phyloP scores from a whole-genome alignment of 768 basidiomycete genomes.

The Mycena pura region DNA sequence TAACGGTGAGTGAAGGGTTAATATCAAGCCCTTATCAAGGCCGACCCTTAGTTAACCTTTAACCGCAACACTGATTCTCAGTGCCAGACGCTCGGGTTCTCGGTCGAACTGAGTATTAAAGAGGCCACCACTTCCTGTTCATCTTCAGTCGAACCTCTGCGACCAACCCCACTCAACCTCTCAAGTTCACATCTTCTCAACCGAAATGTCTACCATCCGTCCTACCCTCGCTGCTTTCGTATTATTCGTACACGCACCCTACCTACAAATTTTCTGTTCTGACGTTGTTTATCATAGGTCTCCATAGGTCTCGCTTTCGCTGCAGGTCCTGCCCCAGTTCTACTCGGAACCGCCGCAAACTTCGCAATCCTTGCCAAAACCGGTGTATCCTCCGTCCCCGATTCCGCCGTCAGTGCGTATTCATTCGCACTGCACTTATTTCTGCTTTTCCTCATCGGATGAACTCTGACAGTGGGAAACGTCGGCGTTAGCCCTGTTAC shows the following conservation, averaged over 20 bases:
- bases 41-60: too few species aligned
- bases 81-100: neutral
- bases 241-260: neutral
- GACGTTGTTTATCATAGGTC: neutral
- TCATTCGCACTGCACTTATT: neutral
- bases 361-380: constrained; percentile 9
- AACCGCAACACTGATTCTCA: too few species aligned
- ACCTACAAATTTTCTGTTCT: neutral
- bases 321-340: neutral
- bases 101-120: neutral
- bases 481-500: constrained; percentile 5
- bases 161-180: too few species aligned
- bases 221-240: neutral
- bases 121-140: neutral
- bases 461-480: neutral
- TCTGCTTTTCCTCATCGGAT: neutral
- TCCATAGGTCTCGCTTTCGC: neutral
- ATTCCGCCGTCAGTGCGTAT: constrained; percentile 5
- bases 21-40: too few species aligned
- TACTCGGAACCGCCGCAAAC: neutral
- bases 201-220: too few species aligned
- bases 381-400: neutral
- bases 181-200: too few species aligned
- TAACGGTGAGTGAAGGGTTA: too few species aligned
- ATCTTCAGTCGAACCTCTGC: neutral